Evolutionary conservation across 2,329 filamentous ascomycete species (phyloP).

Genomic region (Aspergillus ochraceus): DNA sequence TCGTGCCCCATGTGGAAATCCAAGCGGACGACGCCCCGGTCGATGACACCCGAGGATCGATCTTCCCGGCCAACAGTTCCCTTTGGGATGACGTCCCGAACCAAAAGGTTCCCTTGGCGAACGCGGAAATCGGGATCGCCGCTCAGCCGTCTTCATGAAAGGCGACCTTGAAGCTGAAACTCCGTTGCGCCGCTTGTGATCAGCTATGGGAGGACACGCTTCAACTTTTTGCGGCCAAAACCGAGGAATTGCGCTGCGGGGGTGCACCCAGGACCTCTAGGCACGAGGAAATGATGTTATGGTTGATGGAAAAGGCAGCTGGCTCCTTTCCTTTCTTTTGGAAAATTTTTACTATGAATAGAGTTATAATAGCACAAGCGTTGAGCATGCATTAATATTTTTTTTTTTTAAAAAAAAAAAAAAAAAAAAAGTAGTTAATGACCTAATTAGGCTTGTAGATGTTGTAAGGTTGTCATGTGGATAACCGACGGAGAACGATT

Average conservation of each 20-base stretch:
- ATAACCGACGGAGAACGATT: background rate
- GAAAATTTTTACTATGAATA: background rate
- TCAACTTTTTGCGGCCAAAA: background rate
- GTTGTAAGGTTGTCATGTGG: background rate
- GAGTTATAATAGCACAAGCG: slow-evolving; percentile 3
- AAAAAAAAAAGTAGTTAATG: background rate
- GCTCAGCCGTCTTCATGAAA: background rate
- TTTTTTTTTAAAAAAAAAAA: too few species aligned
- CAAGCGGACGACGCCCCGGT: slow-evolving; percentile 15
- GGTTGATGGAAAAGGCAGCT: slow-evolving; percentile 11
- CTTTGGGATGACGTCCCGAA: slow-evolving; percentile 24
- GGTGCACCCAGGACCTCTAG: background rate
- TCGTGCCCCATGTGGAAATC: slow-evolving; percentile 39
- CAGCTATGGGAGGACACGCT: background rate
- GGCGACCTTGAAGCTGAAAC: background rate
- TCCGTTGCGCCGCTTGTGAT: background rate
- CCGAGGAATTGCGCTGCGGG: background rate
- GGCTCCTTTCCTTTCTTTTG: slow-evolving; percentile 1
- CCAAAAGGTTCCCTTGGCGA: slow-evolving; percentile 14
- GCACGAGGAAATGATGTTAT: slow-evolving; percentile 7
- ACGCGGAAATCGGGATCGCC: slow-evolving; percentile 4
- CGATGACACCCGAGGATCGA: slow-evolving; percentile 26
- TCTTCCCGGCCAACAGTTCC: slow-evolving; percentile 30
- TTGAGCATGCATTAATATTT: too few species aligned
- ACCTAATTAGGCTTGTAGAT: background rate